phyloP scores from a whole-genome alignment of 805 yeast species.

The Novakomyces olei region DNA sequence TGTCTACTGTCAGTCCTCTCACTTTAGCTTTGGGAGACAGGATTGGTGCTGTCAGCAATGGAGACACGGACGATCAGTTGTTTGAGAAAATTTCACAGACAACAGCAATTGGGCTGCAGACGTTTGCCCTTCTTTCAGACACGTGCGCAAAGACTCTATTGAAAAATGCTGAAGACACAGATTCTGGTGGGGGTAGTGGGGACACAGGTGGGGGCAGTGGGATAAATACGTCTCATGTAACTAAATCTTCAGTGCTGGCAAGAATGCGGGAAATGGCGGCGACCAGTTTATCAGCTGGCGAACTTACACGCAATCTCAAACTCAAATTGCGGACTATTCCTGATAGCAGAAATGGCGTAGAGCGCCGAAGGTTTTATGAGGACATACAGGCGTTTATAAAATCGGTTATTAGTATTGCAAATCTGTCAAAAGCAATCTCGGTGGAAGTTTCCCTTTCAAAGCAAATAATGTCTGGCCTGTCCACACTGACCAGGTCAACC shows the following conservation, averaged over 20 bases:
- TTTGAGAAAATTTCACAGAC: too few species aligned
- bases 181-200: too few species aligned
- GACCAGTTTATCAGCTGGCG: constrained; percentile 59
- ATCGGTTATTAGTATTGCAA: constrained; percentile 61
- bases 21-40: too few species aligned
- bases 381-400: constrained; percentile 61
- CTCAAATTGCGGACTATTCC: constrained; percentile 29
- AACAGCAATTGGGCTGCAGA: too few species aligned
- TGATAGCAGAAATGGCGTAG: constrained; percentile 22
- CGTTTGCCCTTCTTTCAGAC: too few species aligned
- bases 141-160: too few species aligned
- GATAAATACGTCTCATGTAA: constrained; percentile 6
- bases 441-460: constrained; percentile 55
- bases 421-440: constrained; percentile 61
- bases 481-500: constrained; percentile 62
- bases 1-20: too few species aligned
- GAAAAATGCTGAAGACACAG: too few species aligned
- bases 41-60: too few species aligned
- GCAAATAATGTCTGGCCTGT: constrained; percentile 56
- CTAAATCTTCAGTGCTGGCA: constrained; percentile 24
- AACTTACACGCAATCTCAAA: constrained; percentile 43
- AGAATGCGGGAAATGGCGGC: constrained; percentile 56
- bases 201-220: too few species aligned
- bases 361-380: constrained; percentile 55
- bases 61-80: too few species aligned